Base-by-base conservation (phyloP, 768 basidiomycete species). In the Boletus sp. region DNA sequence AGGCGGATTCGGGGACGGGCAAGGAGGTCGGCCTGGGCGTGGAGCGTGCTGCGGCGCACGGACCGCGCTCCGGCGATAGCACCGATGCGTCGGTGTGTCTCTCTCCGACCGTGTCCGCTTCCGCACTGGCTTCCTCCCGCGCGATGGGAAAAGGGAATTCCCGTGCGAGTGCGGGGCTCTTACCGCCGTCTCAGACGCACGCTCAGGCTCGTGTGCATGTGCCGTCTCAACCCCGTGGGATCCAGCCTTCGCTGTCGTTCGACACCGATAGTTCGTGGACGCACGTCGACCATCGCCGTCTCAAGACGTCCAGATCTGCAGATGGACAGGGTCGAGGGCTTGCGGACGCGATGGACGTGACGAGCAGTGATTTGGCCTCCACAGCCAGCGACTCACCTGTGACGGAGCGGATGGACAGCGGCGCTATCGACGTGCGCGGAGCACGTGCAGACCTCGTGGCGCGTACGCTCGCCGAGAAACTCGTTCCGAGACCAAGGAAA, bases 181-280 rank as follows among this genome's bases (percentile, higher is more conserved):
- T 37, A 42, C 57, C 33, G 48, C 56, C 43, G 39, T 44, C 52
- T 32, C 64, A 64, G 30, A 67, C 69, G 40, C 76, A 72, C 15
- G 33, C 42, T 9, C 41, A 42, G 25, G 41, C 25, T 15, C 41
- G 41, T 25, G 23, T 14, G 2, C 54, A 51, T 29, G 40, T 32
- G 23, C 42, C 40, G 21, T 35, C 64, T 70, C 46, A 51, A 11
- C 35, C 46, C n/a, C 58, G 57, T 30, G 61, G 58, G 40, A 52
- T 51, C 27, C 53, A 55, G 5, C 47, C 63, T 3, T 61, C 62
- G 5, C 57, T 61, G 19, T 64, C 66, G 15, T 52, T 69, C 17
- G 81, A 81, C 54, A 81, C 79, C 2, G 84, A 87, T 58, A 75
- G 78, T 33, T 83, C 83, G 5, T 89, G 88, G 88, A 88, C 87